Evolutionary conservation across 2,329 filamentous ascomycete genomes (phyloP).

Genomic region (Alternaria postmessia): DNA sequence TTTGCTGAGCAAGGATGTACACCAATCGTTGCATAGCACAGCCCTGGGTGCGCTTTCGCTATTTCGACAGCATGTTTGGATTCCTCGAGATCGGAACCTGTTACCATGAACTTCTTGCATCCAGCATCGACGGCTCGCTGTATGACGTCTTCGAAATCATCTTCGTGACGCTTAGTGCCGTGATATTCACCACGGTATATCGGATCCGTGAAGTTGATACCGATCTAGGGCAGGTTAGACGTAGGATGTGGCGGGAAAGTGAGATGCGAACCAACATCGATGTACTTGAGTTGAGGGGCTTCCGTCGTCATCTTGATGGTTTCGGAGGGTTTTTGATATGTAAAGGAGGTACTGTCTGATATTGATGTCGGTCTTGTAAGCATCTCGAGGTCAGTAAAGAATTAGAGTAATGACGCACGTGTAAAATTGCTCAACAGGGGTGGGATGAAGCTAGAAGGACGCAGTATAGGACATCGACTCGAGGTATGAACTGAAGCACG

Average conservation of each 20-base stretch:
- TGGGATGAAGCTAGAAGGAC: neutral
- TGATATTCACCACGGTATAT: conserved; percentile 88
- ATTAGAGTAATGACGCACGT: conserved; percentile 18
- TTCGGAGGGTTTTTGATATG: neutral
- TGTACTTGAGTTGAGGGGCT: conserved; percentile 43
- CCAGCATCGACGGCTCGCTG: conserved; percentile 78
- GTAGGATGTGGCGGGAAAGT: conserved; percentile 9
- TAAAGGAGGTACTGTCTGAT: neutral
- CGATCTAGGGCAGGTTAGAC: conserved; percentile 65
- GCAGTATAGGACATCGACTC: neutral
- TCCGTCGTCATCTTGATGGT: conserved; percentile 9
- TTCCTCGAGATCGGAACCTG: conserved; percentile 84
- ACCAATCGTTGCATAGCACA: conserved; percentile 88
- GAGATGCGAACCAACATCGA: conserved; percentile 53
- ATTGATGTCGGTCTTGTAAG: neutral
- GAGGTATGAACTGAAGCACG: neutral
- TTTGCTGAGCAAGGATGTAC: conserved; percentile 91
- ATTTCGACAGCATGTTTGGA: conserved; percentile 78
- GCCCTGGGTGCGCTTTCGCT: conserved; percentile 75
- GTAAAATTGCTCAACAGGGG: conserved; percentile 10
- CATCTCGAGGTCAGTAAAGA: neutral
- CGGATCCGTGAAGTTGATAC: conserved; percentile 94
- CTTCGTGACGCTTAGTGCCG: conserved; percentile 76
- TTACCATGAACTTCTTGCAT: conserved; percentile 90
- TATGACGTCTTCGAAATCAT: conserved; percentile 80